Conservation (phyloP, 2,329 filamentous ascomycete species). For the Cryphonectria nitschkei region DNA sequence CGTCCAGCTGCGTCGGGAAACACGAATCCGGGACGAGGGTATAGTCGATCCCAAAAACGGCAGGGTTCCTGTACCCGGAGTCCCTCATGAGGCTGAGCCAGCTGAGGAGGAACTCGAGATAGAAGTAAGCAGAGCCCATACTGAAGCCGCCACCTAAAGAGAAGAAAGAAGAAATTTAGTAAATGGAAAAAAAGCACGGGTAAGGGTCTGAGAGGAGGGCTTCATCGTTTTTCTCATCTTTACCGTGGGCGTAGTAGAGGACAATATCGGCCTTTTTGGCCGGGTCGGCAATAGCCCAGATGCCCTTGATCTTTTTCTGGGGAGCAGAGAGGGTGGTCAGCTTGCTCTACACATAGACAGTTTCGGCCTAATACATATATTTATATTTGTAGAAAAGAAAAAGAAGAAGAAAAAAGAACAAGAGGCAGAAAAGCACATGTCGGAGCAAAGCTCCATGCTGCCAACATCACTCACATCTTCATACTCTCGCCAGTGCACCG, state of each 20-base stretch:
- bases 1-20: slow-evolving; percentile 74
- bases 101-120: slow-evolving; percentile 78
- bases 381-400: not conserved
- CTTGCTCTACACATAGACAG: not conserved
- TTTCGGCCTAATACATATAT: not conserved
- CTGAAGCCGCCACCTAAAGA: slow-evolving; percentile 74
- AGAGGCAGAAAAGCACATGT: not conserved
- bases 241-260: slow-evolving; percentile 82
- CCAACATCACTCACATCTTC: slow-evolving; percentile 45
- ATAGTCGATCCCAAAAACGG: slow-evolving; percentile 80
- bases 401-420: not conserved
- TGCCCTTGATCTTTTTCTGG: slow-evolving; percentile 58
- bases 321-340: not conserved
- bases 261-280: slow-evolving; percentile 70
- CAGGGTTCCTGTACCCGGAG: slow-evolving; percentile 72
- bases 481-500: slow-evolving; percentile 65
- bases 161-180: not conserved
- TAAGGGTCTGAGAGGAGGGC: not conserved
- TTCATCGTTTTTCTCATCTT: slow-evolving; percentile 29
- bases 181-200: not conserved
- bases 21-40: slow-evolving; percentile 74
- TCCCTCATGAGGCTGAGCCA: slow-evolving; percentile 69
- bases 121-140: slow-evolving; percentile 83
- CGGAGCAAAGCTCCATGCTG: not conserved
- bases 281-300: slow-evolving; percentile 71